Conservation (phyloP, 2,329 filamentous ascomycete genomes). For the Alternaria infectoria region DNA sequence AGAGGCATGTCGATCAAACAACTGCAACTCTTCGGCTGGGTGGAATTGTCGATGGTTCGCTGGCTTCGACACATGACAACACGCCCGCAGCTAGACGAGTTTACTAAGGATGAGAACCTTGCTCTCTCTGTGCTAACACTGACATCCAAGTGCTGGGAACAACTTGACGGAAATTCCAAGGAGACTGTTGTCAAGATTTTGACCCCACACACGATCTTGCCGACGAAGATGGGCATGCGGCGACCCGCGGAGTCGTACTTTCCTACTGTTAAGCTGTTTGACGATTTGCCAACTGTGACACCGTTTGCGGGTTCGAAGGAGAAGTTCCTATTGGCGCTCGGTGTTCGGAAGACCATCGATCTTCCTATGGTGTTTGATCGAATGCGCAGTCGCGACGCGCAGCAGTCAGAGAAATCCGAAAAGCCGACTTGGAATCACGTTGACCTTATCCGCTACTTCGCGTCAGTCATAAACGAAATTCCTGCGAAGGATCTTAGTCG, state of each 20-base stretch:
- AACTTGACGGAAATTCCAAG: conserved; percentile 71
- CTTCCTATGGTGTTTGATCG: conserved; percentile 91
- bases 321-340: conserved; percentile 81
- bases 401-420: conserved; percentile 48
- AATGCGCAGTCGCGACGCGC: conserved; percentile 68
- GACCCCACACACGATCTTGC: conserved; percentile 75
- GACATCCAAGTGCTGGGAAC: conserved; percentile 89
- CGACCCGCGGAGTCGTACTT: conserved; percentile 89
- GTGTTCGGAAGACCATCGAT: conserved; percentile 94
- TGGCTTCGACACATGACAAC: conserved; percentile 81
- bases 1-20: conserved; percentile 70
- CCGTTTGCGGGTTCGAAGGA: conserved; percentile 81
- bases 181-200: conserved; percentile 69
- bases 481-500: conserved; percentile 80
- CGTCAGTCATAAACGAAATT: conserved; percentile 89
- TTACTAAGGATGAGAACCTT: conserved; percentile 76
- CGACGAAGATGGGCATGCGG: conserved; percentile 89
- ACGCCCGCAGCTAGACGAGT: conserved; percentile 63
- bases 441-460: conserved; percentile 91
- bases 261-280: conserved; percentile 89
- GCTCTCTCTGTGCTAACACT: conserved; percentile 78
- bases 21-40: conserved; percentile 83
- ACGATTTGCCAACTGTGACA: conserved; percentile 84
- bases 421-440: conserved; percentile 83
- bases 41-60: conserved; percentile 79